Conservation (phyloP, 106 monocot species). For the Agapanthus africanus region DNA sequence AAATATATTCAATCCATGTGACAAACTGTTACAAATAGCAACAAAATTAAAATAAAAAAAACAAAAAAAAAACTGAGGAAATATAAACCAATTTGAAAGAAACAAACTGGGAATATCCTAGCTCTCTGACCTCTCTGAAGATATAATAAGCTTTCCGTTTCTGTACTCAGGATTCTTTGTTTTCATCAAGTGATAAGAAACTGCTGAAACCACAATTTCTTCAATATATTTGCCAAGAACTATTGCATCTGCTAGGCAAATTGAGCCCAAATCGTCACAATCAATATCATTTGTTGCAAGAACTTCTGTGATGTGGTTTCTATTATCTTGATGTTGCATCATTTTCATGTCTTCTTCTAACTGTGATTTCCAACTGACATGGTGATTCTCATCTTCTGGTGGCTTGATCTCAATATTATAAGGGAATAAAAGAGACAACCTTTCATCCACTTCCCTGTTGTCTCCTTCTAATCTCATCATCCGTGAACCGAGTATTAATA, state of each 20-base stretch:
- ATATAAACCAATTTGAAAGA: background rate
- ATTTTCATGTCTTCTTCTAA: slow-evolving; percentile 79
- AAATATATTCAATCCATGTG: slow-evolving; percentile 69
- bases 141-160: slow-evolving; percentile 79
- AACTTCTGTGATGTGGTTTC: slow-evolving; percentile 67
- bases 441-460: slow-evolving; percentile 45
- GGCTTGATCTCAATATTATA: slow-evolving; percentile 78
- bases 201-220: slow-evolving; percentile 71
- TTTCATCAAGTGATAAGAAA: slow-evolving; percentile 86
- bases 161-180: slow-evolving; percentile 60
- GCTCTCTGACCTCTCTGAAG: slow-evolving; percentile 61
- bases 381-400: slow-evolving; percentile 54
- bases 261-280: slow-evolving; percentile 65
- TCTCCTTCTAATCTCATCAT: slow-evolving; percentile 31
- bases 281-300: slow-evolving; percentile 77
- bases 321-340: slow-evolving; percentile 73
- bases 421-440: slow-evolving; percentile 45
- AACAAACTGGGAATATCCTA: background rate
- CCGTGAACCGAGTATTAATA: slow-evolving; percentile 71
- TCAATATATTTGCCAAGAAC: slow-evolving; percentile 63
- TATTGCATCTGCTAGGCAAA: slow-evolving; percentile 63
- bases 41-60: slow-evolving; percentile 9
- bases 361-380: slow-evolving; percentile 70
- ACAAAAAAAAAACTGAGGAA: slow-evolving; percentile 4
- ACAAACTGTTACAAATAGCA: slow-evolving; percentile 44